phyloP scores from a whole-genome alignment of 1,284 basidiomycete genomes.

The Wallemia mellicola region DNA sequence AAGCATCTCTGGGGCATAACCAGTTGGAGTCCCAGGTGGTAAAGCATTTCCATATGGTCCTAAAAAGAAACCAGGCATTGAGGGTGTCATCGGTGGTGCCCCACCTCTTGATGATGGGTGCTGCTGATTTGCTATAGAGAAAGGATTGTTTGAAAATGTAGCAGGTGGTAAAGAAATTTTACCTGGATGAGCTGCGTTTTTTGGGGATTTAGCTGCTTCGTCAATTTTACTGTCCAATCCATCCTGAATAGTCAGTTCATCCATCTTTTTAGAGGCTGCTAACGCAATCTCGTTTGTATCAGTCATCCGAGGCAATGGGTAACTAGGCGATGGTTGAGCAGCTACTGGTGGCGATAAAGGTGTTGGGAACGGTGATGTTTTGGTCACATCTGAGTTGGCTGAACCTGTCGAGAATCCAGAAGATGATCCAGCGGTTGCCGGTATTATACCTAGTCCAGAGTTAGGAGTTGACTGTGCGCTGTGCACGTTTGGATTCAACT shows the following conservation, averaged over 20 bases:
- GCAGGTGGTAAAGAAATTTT: background rate
- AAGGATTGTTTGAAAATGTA: conserved; percentile 9
- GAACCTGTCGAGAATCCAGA: background rate
- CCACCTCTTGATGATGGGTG: background rate
- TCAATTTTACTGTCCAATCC: background rate
- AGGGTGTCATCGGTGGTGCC: conserved; percentile 6
- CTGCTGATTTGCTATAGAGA: background rate
- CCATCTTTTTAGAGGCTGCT: background rate
- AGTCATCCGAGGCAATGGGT: background rate
- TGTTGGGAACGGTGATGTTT: background rate
- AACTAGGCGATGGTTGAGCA: background rate
- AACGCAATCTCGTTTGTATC: background rate
- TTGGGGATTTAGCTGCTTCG: background rate
- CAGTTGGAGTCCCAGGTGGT: conserved; percentile 5
- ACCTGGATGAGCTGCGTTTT: background rate
- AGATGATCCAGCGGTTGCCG: background rate
- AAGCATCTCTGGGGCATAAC: conserved; percentile 6
- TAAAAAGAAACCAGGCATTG: conserved; percentile 9
- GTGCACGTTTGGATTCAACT: background rate
- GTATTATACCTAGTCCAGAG: background rate
- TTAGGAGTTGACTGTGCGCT: background rate
- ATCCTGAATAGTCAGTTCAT: background rate
- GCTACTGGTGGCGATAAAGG: background rate
- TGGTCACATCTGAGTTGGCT: background rate
- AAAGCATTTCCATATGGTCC: conserved; percentile 6